Percentiles rank a stretch among this genome's conserved stretches.
Evolutionary conservation across 2,329 filamentous ascomycete genomes (phyloP).

Genomic region (Colletotrichum sp.): DNA sequence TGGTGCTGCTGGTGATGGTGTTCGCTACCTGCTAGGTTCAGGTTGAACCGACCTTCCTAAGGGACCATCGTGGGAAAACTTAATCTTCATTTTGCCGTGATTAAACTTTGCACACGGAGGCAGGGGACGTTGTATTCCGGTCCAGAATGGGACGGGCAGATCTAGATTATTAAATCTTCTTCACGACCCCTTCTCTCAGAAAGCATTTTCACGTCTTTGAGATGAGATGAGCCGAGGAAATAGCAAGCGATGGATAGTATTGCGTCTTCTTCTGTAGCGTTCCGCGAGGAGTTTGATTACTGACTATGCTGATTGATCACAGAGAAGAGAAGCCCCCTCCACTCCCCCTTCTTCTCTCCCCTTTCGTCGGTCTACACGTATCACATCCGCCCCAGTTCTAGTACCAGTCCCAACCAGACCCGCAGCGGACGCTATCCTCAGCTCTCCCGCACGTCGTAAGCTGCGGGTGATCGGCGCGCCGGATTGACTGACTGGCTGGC

Average conservation of each 20-base stretch:
- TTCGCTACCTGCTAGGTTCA: not conserved
- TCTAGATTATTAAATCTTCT: not conserved
- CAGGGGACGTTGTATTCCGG: not conserved
- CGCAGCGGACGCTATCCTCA: not conserved
- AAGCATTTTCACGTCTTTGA: not conserved
- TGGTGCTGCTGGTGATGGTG: not conserved
- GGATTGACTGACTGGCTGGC: not conserved
- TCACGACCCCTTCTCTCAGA: not conserved
- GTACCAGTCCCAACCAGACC: not conserved
- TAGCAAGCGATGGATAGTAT: not conserved
- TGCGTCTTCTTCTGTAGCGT: not conserved
- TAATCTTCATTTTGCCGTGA: not conserved
- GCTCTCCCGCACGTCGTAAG: not conserved
- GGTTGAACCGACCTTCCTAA: not conserved
- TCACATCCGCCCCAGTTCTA: not conserved
- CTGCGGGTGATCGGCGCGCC: not conserved
- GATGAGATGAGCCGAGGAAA: not conserved
- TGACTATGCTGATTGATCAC: not conserved
- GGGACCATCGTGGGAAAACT: not conserved
- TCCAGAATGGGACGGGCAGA: not conserved
- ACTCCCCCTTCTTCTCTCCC: not conserved
- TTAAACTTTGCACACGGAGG: not conserved
- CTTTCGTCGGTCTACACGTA: not conserved
- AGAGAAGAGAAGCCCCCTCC: not conserved
- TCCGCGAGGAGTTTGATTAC: not conserved